Conservation (phyloP, 2,329 filamentous ascomycete genomes). For the Fusarium drepaniforme region DNA sequence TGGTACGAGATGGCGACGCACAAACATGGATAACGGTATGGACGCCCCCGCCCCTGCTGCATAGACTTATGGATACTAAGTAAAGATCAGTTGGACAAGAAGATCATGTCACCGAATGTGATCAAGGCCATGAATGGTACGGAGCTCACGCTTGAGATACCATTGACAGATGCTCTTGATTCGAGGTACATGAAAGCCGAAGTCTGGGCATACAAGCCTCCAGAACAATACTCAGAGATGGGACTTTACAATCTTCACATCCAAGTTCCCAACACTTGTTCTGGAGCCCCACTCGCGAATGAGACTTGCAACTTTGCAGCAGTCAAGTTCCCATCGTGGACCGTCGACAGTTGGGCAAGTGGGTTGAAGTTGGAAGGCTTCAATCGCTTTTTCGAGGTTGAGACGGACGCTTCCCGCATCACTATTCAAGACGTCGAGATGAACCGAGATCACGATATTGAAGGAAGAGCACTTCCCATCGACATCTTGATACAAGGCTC, state of each 20-base stretch:
- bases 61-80: neutral
- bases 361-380: constrained; percentile 30
- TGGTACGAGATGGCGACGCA: constrained; percentile 13
- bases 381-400: constrained; percentile 34
- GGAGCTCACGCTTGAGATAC: constrained; percentile 27
- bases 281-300: neutral
- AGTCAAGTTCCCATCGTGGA: constrained; percentile 34
- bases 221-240: constrained; percentile 22
- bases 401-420: constrained; percentile 27
- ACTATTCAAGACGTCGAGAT: constrained; percentile 29
- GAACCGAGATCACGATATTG: constrained; percentile 24
- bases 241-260: constrained; percentile 28
- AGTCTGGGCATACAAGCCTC: constrained; percentile 23
- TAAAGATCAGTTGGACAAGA: constrained; percentile 4
- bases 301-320: constrained; percentile 28
- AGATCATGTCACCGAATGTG: constrained; percentile 24
- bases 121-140: constrained; percentile 26
- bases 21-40: constrained; percentile 39
- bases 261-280: constrained; percentile 17
- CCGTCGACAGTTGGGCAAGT: constrained; percentile 36
- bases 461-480: constrained; percentile 18
- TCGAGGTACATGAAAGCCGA: constrained; percentile 20
- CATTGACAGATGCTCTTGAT: constrained; percentile 36
- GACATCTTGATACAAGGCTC: constrained; percentile 37
- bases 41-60: neutral